Evolutionary conservation across 2,329 filamentous ascomycete species (phyloP), one percentile per base, ranked within the genome.

Genomic region (Hirsutella thompsonii): DNA sequence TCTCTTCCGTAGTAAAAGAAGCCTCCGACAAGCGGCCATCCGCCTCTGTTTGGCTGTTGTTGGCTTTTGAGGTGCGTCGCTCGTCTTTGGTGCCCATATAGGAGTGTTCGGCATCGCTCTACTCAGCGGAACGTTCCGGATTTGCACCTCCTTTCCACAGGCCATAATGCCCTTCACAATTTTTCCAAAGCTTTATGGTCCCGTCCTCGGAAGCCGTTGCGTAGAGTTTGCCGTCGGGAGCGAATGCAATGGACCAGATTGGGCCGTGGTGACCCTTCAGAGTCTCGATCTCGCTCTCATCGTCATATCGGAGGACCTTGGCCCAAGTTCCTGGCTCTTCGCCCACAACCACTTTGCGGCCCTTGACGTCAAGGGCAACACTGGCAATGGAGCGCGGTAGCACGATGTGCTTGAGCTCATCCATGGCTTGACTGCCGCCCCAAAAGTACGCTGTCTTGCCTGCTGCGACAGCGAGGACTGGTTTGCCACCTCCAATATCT

Each of bases 181-280:
- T 81, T 64, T 81, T 81, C 77, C 77, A 81, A 68, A 98, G 70
- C 66, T 98, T 98, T 60, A 98, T 93, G 0, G 92, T 98, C 33
- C 92, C 92, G 54, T 98, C 92, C 58, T 98, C 92, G 38, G 89
- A 95, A 23, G 86, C 92, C 2, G 92, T 98, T 2, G 89, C 92
- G 57, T 96, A 98, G 8, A 98, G 68, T 58, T 94, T 95, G 37
- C 89, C 89, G 55, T 98, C 92, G 0, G 92, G 92, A 0, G 89
- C 92, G 62, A 94, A 98, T 42, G 83, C 82, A 44, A 93, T 80
- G 5, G 88, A 94, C 92, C 92, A 98, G 46, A 98, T 92, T 1
- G 90, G 90, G 2, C 92, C 92, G 55, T 98, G 92, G 52, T 98
- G 92, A 20, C 92, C 92, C 63, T 95, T 95, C 66, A 94, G 86